Conservation (phyloP, 352 stramenopile species). For the Pythium brachiatum region DNA sequence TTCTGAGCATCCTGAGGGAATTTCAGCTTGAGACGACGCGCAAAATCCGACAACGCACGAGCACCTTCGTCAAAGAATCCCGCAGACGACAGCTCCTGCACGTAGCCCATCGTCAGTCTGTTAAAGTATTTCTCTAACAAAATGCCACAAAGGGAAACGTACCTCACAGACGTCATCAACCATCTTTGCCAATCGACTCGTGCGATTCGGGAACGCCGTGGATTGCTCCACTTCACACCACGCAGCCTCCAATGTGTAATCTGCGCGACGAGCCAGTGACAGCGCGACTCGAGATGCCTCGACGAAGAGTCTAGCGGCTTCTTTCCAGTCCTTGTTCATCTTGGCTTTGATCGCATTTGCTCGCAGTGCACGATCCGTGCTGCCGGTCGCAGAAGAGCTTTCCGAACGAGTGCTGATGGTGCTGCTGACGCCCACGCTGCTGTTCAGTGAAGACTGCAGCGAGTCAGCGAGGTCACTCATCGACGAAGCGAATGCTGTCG, state of each 20-base stretch:
- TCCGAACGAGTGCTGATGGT: background rate
- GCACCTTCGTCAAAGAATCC: slow-evolving; percentile 75
- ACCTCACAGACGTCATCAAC: slow-evolving; percentile 59
- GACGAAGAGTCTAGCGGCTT: slow-evolving; percentile 46
- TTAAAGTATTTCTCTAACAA: background rate
- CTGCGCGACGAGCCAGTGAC: slow-evolving; percentile 39
- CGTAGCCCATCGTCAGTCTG: background rate
- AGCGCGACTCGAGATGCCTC: slow-evolving; percentile 42
- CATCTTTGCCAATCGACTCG: slow-evolving; percentile 37
- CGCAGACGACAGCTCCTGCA: slow-evolving; percentile 41
- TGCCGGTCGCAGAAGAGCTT: slow-evolving; percentile 16
- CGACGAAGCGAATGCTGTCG: slow-evolving; percentile 18
- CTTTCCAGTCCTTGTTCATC: slow-evolving; percentile 68
- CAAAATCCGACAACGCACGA: slow-evolving; percentile 53
- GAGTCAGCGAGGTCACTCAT: slow-evolving; percentile 18
- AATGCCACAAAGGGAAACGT: background rate
- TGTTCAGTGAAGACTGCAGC: slow-evolving; percentile 6
- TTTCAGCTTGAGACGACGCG: slow-evolving; percentile 53
- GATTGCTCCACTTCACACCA: slow-evolving; percentile 66
- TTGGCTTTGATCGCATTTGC: slow-evolving; percentile 66
- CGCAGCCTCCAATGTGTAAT: slow-evolving; percentile 58
- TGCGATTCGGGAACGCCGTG: slow-evolving; percentile 34
- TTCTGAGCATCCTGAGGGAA: slow-evolving; percentile 39
- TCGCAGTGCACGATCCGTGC: slow-evolving; percentile 50
- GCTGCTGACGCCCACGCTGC: background rate